Evolutionary conservation across 208 protist genomes (phyloP), one percentile per base, ranked within the genome.

Genomic region (Wallacemonas sp.): DNA sequence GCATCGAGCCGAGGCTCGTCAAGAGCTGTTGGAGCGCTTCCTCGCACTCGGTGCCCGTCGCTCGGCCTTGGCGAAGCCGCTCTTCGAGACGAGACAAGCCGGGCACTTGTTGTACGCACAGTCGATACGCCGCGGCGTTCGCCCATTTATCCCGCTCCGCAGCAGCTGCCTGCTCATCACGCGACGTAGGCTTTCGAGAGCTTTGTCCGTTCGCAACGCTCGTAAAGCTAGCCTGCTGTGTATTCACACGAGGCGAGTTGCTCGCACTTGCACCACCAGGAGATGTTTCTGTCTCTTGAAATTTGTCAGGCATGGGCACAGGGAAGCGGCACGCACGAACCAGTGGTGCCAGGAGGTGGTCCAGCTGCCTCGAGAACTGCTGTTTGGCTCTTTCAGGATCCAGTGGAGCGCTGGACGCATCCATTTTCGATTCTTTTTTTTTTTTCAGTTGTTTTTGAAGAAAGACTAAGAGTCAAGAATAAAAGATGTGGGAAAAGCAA

Each of bases 1-100:
- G 80, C 86, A 95, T 91, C 1, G 78, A 75, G 2, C 56, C 34
- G 19, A 94, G 59, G 55, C 78, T 82, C 34, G 54, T 62, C 6
- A 75, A 75, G 15, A 89, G 60, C 22, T 66, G 69, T 33, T 79
- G 58, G 1, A 90, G 68, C 1, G 86, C 70, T 33, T 56, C 39
- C 34, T 85, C 68, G 60, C 81, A 86, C 67, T 83, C 66, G 15
- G 82, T 64, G 2, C 81, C 84, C 45, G 79, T 73, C 26, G 59
- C 41, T 1, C 65, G 64, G 2, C 77, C 84, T 38, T 84, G 33
- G 11, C 79, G 27, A 4, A 84, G 70, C 15, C 75, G 76, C 0
- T 74, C 70, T 44, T 83, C 53, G 84, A 84, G 90, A 4, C 58
- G 38, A 9, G 63, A 51, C 22, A 90, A 58, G 3, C 76, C 75